Base-by-base conservation (phyloP, 345 rosid genomes). In the Schrenkiella parvula region DNA sequence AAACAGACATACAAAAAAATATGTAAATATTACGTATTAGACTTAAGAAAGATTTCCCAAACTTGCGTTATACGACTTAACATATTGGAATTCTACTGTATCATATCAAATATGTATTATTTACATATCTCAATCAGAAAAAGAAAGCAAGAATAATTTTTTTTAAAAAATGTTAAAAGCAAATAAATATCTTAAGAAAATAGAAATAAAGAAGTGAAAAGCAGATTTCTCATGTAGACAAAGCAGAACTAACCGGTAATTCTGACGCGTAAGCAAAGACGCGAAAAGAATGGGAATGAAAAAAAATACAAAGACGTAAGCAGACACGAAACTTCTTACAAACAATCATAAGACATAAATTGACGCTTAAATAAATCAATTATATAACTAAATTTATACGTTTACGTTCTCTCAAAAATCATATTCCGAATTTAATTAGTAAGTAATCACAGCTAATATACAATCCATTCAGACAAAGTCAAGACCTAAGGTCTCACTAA, bases 271-370 rank as follows among this genome's bases (percentile, higher is more conserved):
- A 44, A 47, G 43, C 70, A 55, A 70, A 44, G 47, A 31, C 43
- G 34, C 14, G 34, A 69, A 69, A 56, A 28, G 42, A 52, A 5
- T 11, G 28, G 13, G 48, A 42, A 56, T 25, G 51, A 13, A 66
- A 42, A 51, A 47, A 42, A 51, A 47, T 50, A 22, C 56, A 64
- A 64, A 70, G 75, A 57, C 72, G 67, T 55, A 70, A 56, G 70
- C 43, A 19, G 26, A 38, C 71, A 70, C 80, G 80, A 63, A 70
- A 76, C 80, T 76, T 62, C 14, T 64, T 6, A 55, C 1, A 61
- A 42, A 68, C 42, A 68, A 69, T 61, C 70, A 68, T 69, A 8
- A 14, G 58, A 43, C 42, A 32, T 35, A 66, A 39, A 29, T 26
- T 23, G 11, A 48, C 0, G 12, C 53, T 39, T 3, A 48, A 38